Percentiles rank a stretch among this genome's conserved stretches.
These are phyloP conservation scores for Ganoderma lucidum DNA, from an alignment of 1,284 basidiomycete genomes.

Conservation along the genomic window DNA sequence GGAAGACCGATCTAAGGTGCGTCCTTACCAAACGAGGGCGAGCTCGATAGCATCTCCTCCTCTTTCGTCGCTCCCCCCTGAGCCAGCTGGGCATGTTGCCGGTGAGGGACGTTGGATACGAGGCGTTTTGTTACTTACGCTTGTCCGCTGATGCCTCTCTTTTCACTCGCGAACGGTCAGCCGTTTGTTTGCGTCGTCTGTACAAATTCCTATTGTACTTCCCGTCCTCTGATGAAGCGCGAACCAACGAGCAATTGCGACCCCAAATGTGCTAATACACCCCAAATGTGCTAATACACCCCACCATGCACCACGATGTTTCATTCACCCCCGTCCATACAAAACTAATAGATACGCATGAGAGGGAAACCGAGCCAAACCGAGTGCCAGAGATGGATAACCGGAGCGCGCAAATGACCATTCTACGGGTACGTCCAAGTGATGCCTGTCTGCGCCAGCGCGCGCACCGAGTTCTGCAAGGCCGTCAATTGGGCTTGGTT, in stretches of 20 bases:
- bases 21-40: not conserved
- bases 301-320: no score
- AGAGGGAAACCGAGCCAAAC: not conserved
- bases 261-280: no score
- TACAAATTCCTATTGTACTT: no score
- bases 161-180: no score
- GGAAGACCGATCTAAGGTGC: not conserved
- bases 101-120: no score
- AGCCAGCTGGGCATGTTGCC: no score
- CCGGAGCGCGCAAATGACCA: not conserved
- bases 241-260: no score
- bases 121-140: no score
- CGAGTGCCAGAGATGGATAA: not conserved
- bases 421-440: slow-evolving; percentile 2
- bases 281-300: no score
- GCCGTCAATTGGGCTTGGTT: not conserved
- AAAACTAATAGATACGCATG: not conserved
- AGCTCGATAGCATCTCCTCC: not conserved
- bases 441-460: not conserved
- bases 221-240: no score
- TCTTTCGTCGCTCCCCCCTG: not conserved
- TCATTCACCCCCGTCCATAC: not conserved
- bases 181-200: no score
- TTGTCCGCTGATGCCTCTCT: no score
- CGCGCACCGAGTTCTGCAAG: not conserved